Evolutionary conservation across 768 basidiomycete species (phyloP).

Genomic region (Lactifluus volemus): DNA sequence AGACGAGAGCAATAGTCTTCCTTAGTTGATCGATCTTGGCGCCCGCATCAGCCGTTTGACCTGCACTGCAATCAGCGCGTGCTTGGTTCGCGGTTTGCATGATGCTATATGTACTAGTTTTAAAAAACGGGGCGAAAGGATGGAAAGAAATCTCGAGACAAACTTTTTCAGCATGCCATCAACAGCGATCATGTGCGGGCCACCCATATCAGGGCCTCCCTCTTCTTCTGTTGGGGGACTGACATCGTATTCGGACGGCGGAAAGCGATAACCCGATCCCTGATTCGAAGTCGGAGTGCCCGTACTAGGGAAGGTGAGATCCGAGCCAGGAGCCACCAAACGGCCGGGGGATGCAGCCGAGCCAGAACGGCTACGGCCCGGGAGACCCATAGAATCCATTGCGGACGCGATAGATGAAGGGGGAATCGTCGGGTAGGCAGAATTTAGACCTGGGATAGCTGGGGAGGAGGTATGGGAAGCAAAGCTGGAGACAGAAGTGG

Average conservation of each 20-base stretch:
- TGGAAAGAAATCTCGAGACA: conserved; percentile 24
- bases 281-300: conserved; percentile 23
- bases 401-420: conserved; percentile 29
- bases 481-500: conserved; percentile 27
- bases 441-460: conserved; percentile 25
- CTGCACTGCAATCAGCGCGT: conserved; percentile 39
- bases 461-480: conserved; percentile 30
- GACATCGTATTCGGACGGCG: conserved; percentile 21
- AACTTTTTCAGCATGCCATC: conserved; percentile 48
- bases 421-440: conserved; percentile 24
- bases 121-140: conserved; percentile 7
- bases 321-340: conserved; percentile 21
- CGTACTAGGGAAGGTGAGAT: conserved; percentile 24
- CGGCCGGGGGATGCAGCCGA: conserved; percentile 28
- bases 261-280: conserved; percentile 25
- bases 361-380: conserved; percentile 26
- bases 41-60: conserved; percentile 39
- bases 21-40: conserved; percentile 48
- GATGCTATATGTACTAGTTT: conserved; percentile 35
- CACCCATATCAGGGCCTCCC: conserved; percentile 29
- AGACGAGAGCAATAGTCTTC: conserved; percentile 43
- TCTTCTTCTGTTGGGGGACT: conserved; percentile 22
- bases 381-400: conserved; percentile 23
- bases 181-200: conserved; percentile 41
- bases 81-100: conserved; percentile 52